These are phyloP conservation scores for Ramalina peruviana DNA, from an alignment of 495 filamentous ascomycete species.

Conservation along the genomic window DNA sequence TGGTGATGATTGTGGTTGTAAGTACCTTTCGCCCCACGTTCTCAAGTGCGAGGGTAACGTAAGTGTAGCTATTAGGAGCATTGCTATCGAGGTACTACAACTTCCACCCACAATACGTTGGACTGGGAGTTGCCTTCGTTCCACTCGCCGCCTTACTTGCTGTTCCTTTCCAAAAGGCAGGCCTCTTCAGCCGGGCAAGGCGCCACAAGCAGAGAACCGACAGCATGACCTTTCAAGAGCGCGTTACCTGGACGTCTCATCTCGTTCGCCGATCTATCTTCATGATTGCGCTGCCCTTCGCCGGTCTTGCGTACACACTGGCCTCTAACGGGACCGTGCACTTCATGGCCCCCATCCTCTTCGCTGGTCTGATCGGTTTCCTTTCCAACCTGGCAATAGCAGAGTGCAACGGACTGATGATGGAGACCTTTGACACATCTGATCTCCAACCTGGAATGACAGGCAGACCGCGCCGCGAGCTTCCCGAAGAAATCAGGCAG, in stretches of 20 bases:
- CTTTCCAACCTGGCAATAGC: constrained; percentile 58
- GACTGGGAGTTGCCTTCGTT: constrained; percentile 44
- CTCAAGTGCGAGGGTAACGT: background rate
- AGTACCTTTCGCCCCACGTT: constrained; percentile 5
- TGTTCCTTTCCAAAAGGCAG: constrained; percentile 57
- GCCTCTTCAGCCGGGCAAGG: constrained; percentile 47
- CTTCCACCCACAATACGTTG: constrained; percentile 46
- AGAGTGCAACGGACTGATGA: constrained; percentile 62
- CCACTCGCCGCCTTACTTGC: constrained; percentile 52
- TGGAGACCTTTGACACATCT: constrained; percentile 68
- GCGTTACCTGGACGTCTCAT: constrained; percentile 51
- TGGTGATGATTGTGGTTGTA: constrained; percentile 52
- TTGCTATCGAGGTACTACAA: constrained; percentile 49
- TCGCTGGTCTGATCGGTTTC: constrained; percentile 53
- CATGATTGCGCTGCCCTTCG: constrained; percentile 46
- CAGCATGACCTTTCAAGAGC: constrained; percentile 44
- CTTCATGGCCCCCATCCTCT: constrained; percentile 46
- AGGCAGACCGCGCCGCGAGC: constrained; percentile 33
- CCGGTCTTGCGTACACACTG: constrained; percentile 49
- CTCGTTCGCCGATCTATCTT: constrained; percentile 53
- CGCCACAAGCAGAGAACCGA: constrained; percentile 38
- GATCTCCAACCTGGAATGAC: constrained; percentile 54
- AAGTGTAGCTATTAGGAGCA: constrained; percentile 44
- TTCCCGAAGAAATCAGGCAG: constrained; percentile 30
- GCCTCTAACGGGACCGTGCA: constrained; percentile 43